A percentile compares a stretch with the other conserved stretches of the same genome.
Evolutionary conservation across 2,329 filamentous ascomycete species (phyloP).

Genomic region (Magnaporthiopsis rhizophila): DNA sequence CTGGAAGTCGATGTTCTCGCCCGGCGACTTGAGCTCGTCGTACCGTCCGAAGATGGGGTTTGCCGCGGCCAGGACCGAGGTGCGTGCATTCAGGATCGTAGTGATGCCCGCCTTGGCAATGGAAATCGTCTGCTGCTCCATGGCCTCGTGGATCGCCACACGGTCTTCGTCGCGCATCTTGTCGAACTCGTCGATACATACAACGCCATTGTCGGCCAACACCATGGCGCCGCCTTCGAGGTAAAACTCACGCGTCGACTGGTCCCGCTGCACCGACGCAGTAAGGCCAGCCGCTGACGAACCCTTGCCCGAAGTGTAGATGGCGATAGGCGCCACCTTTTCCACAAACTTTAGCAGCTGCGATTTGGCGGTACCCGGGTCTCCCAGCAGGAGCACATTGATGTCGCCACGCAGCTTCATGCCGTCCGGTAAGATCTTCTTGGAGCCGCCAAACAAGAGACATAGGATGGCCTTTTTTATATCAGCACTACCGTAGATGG

Average conservation of each 20-base stretch:
- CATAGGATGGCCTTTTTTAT: conserved; percentile 98
- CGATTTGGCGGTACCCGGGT: conserved; percentile 96
- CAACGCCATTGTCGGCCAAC: conserved; percentile 89
- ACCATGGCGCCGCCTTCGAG: conserved; percentile 98
- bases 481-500: conserved; percentile 90
- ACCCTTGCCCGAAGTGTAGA: conserved; percentile 97
- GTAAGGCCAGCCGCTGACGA: conserved; percentile 96
- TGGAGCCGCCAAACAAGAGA: conserved; percentile 85
- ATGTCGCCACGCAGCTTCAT: conserved; percentile 98
- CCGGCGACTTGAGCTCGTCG: conserved; percentile 94
- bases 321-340: conserved; percentile 90
- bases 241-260: conserved; percentile 90
- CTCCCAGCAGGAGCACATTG: conserved; percentile 92
- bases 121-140: conserved; percentile 99
- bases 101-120: conserved; percentile 98
- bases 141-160: conserved; percentile 97
- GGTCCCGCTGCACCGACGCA: conserved; percentile 90
- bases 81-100: conserved; percentile 92
- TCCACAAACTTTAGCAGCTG: conserved; percentile 96
- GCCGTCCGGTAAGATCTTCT: conserved; percentile 94
- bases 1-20: conserved; percentile 99
- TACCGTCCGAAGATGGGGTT: conserved; percentile 98
- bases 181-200: conserved; percentile 98
- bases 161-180: conserved; percentile 99
- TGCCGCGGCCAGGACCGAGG: conserved; percentile 88